Conservation (phyloP, 805 yeast genomes). For the Saccharomyces jurei region DNA sequence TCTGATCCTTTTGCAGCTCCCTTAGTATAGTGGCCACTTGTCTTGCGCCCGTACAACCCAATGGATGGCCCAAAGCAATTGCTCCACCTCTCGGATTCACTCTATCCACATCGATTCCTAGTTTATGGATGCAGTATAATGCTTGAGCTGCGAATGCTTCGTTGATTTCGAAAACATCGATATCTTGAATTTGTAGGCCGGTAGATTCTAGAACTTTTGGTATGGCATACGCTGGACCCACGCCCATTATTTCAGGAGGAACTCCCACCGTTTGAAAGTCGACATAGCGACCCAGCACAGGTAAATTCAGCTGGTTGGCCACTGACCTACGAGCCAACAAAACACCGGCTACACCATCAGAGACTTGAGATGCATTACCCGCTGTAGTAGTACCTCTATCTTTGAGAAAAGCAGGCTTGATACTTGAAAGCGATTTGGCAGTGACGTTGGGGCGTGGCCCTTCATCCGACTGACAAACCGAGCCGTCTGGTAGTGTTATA, state of each 20-base stretch:
- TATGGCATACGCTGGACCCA: constrained; percentile 94
- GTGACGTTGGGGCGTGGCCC: constrained; percentile 89
- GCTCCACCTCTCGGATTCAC: constrained; percentile 96
- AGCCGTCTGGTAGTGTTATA: constrained; percentile 45
- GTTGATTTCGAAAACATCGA: constrained; percentile 77
- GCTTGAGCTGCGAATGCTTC: constrained; percentile 98
- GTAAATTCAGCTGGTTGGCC: constrained; percentile 66
- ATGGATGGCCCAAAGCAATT: constrained; percentile 91
- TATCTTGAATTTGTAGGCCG: constrained; percentile 54
- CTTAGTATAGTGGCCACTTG: constrained; percentile 83
- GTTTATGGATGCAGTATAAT: constrained; percentile 58
- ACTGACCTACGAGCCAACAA: constrained; percentile 75
- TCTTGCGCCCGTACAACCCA: constrained; percentile 87
- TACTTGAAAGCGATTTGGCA: constrained; percentile 59
- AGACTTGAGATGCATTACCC: constrained; percentile 92
- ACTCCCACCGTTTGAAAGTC: constrained; percentile 81
- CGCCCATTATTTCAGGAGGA: constrained; percentile 96
- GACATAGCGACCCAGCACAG: constrained; percentile 72
- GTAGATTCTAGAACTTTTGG: constrained; percentile 66
- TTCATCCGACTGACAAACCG: constrained; percentile 59
- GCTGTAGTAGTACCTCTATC: constrained; percentile 81
- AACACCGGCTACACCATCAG: constrained; percentile 93
- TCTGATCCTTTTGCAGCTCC: constrained; percentile 68
- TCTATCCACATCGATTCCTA: constrained; percentile 57
- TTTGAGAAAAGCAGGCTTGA: constrained; percentile 79